Conservation (phyloP, 306 rosid genomes). For the Sechiopsis laciniata region DNA sequence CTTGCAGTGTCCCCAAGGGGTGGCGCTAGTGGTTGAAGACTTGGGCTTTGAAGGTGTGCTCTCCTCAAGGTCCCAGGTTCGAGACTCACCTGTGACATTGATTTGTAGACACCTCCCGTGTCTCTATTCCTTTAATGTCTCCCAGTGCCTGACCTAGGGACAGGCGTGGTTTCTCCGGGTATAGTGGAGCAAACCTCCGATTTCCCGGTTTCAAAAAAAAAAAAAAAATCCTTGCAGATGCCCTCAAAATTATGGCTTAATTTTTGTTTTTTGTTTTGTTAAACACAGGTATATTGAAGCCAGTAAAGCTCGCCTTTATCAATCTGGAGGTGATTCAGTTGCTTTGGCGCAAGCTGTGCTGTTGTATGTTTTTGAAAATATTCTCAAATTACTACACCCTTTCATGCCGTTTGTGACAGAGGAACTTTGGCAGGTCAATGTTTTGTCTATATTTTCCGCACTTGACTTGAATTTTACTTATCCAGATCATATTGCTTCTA, state of each 20-base stretch:
- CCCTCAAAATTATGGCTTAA: neutral
- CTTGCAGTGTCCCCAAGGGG: no score
- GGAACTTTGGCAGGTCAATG: slow-evolving; percentile 91
- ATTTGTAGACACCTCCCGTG: no score
- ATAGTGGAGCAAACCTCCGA: no score
- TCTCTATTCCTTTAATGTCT: no score
- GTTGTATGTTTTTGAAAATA: slow-evolving; percentile 69
- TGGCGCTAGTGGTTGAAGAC: no score
- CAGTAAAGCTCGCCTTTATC: slow-evolving; percentile 74
- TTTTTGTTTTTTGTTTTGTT: neutral
- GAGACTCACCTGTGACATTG: no score
- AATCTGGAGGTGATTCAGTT: slow-evolving; percentile 45
- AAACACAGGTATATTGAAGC: slow-evolving; percentile 81
- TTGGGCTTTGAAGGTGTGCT: no score
- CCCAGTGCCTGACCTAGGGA: no score
- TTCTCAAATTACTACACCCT: slow-evolving; percentile 81
- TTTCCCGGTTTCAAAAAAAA: no score
- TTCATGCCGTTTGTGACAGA: slow-evolving; percentile 98
- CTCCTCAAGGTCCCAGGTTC: no score
- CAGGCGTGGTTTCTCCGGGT: no score
- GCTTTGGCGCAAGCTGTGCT: slow-evolving; percentile 77
- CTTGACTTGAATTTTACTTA: neutral
- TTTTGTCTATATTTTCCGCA: neutral
- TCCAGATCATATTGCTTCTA: neutral
- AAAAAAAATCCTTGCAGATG: neutral